Conservation (phyloP, 2,329 filamentous ascomycete species). For the Plenodomus biglobosus region DNA sequence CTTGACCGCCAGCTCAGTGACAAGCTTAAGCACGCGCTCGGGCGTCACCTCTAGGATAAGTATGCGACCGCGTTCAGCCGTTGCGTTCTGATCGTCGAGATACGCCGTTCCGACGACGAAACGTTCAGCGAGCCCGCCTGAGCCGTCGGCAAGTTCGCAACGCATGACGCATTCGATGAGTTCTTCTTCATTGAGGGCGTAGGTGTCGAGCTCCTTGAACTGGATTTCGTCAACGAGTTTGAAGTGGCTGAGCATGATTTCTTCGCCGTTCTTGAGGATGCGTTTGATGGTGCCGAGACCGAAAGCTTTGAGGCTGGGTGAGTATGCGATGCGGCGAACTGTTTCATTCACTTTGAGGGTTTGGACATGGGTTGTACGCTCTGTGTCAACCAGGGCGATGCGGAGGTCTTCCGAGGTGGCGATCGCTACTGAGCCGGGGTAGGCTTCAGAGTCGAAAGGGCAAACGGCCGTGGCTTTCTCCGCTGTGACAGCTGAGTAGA, state of each 20-base stretch:
- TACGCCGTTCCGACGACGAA: slow-evolving; percentile 93
- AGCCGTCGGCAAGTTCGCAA: slow-evolving; percentile 66
- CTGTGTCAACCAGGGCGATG: slow-evolving; percentile 78
- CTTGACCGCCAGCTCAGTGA: slow-evolving; percentile 69
- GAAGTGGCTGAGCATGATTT: slow-evolving; percentile 78
- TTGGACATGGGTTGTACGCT: slow-evolving; percentile 85
- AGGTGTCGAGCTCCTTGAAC: slow-evolving; percentile 76
- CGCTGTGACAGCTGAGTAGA: slow-evolving; percentile 92
- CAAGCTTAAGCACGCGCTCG: slow-evolving; percentile 70
- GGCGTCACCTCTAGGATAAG: slow-evolving; percentile 80
- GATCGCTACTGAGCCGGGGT: slow-evolving; percentile 77
- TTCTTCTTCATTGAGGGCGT: slow-evolving; percentile 67
- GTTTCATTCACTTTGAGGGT: slow-evolving; percentile 78
- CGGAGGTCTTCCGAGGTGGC: slow-evolving; percentile 76
- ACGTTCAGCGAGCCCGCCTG: slow-evolving; percentile 64
- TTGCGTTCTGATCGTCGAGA: slow-evolving; percentile 61
- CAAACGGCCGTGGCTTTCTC: slow-evolving; percentile 82
- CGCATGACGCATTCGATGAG: slow-evolving; percentile 83
- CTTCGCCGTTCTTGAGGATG: slow-evolving; percentile 68
- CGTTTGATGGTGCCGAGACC: slow-evolving; percentile 83
- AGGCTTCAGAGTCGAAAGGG: slow-evolving; percentile 78
- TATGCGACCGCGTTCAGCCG: slow-evolving; percentile 68
- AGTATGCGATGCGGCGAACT: slow-evolving; percentile 84
- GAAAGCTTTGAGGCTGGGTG: slow-evolving; percentile 74
- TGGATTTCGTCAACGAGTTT: slow-evolving; percentile 87